Evolutionary conservation across 306 rosid genomes (phyloP).

Genomic region (Luffa acutangula): DNA sequence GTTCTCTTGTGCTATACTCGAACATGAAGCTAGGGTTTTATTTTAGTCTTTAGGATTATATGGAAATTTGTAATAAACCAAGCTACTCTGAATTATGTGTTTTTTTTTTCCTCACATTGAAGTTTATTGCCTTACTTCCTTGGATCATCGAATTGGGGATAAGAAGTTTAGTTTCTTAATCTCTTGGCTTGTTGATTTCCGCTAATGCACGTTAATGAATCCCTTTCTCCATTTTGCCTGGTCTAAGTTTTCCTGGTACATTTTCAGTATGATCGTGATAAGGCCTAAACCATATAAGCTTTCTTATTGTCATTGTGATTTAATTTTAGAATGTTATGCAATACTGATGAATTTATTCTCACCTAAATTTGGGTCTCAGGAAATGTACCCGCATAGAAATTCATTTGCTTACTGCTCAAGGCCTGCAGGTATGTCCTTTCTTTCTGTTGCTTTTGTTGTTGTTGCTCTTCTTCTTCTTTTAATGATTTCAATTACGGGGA

Average conservation of each 20-base stretch:
- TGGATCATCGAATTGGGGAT: background rate
- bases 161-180: background rate
- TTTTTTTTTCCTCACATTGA: background rate
- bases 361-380: constrained; percentile 27
- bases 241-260: background rate
- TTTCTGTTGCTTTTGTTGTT: background rate
- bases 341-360: background rate
- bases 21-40: background rate
- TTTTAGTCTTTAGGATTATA: background rate
- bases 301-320: background rate
- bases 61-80: background rate
- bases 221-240: background rate
- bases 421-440: constrained; percentile 55
- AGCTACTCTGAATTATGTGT: background rate
- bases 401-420: constrained; percentile 79
- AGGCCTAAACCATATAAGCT: background rate
- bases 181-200: background rate
- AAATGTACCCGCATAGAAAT: constrained; percentile 97
- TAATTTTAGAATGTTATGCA: background rate
- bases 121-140: background rate
- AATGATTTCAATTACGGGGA: background rate
- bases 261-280: background rate
- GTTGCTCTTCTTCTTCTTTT: background rate
- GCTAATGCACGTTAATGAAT: background rate
- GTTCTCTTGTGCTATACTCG: background rate